Evolutionary conservation across 1,139 yeast genomes (phyloP), one percentile per base, ranked within the genome.

Genomic region (Blastobotrys buckinghamii): DNA sequence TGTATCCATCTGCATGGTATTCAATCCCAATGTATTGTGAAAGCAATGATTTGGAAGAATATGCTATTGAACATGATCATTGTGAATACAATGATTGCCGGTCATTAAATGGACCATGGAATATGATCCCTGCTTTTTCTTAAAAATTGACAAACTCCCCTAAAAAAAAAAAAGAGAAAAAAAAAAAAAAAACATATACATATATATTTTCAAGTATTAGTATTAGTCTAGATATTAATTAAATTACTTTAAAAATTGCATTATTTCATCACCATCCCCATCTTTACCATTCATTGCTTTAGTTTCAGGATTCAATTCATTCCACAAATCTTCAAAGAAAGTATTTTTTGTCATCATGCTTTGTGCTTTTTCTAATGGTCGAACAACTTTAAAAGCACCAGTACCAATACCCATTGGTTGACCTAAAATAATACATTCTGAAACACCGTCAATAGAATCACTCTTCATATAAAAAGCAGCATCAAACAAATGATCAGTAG

Each of bases 351-450:
- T 45, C 30, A 46, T 47, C 12, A 49, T 15, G 19, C 43, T 55
- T 30, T 44, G 54, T 5, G 48, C 50, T 9, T 46, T 43, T 10
- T 55, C 57, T 17, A 66, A 54, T 2, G 72, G 71, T 48, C 60
- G 63, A 12, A 72, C 65, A 17, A 92, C 76, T 65, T 89, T 85
- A 75, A 94, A 90, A 0, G 97, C 84, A 54, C 98, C 98, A 2
- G 99, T 94, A 65, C 99, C 99, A 57, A 94, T 83, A 50, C 86
- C 79, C 97, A 92, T 92, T 48, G 97, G 87, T 72, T 92, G 97
- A 33, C 99, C 99, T 58, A 94, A 76, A 60, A 94, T 94, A 61
- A 94, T 92, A 73, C 98, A 88, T 68, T 94, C 99, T 33, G 96
- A 84, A 20, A 94, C 98, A 70, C 99, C 99, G 67, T 94, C 98